Conservation (phyloP, 2,329 filamentous ascomycete genomes). For the Clarireedia monteithiana region DNA sequence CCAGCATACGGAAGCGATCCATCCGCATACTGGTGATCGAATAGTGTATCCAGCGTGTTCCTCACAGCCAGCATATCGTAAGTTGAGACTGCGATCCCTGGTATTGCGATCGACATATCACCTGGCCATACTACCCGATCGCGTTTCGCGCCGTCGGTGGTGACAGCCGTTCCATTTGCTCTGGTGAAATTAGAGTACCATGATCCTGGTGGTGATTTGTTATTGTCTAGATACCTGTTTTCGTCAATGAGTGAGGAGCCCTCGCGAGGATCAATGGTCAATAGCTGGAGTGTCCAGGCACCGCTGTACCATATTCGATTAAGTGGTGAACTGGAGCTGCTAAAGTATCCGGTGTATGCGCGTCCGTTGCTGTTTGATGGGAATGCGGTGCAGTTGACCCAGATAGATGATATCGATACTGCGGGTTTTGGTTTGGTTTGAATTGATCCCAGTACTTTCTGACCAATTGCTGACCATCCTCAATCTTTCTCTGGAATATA, state of each 20-base stretch:
- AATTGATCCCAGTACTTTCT: conserved; percentile 15
- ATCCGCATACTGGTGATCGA: conserved; percentile 28
- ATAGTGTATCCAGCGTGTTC: conserved; percentile 42
- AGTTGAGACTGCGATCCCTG: conserved; percentile 47
- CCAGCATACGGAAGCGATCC: conserved; percentile 44
- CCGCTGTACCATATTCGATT: conserved; percentile 46
- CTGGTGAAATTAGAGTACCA: conserved; percentile 3
- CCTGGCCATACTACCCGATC: conserved; percentile 55
- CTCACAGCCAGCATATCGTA: conserved; percentile 41
- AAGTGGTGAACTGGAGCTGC: conserved; percentile 40
- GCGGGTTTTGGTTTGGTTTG: conserved; percentile 18
- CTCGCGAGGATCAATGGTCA: conserved; percentile 12
- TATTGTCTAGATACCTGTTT: background rate
- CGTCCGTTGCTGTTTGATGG: conserved; percentile 40
- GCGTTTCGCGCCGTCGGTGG: conserved; percentile 48
- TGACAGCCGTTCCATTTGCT: conserved; percentile 24
- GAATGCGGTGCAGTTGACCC: conserved; percentile 35
- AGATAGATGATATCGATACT: conserved; percentile 30
- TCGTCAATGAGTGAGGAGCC: background rate
- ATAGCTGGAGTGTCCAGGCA: conserved; percentile 36
- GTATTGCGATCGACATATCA: conserved; percentile 50
- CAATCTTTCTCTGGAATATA: conserved; percentile 24
- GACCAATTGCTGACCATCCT: conserved; percentile 14
- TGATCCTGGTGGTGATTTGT: background rate
- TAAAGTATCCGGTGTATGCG: conserved; percentile 46